Conservation (phyloP, 805 yeast genomes). For the Metschnikowia chrysomelidarum region DNA sequence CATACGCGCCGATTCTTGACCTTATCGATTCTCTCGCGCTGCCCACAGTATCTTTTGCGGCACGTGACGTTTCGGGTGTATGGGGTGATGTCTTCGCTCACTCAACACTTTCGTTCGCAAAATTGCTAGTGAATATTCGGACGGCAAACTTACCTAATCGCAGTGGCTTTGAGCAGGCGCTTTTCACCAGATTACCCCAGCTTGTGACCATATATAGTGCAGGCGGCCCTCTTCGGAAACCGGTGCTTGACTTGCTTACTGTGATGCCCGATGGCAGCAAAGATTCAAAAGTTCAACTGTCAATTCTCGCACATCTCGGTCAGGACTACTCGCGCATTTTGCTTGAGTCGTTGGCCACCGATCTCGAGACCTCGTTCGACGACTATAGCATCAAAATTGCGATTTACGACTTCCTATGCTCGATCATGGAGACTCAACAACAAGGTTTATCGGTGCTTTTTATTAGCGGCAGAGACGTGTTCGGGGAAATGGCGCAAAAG, state of each 20-base stretch:
- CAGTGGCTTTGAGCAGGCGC: constrained; percentile 60
- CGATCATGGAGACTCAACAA: constrained; percentile 69
- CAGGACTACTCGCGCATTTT: constrained; percentile 57
- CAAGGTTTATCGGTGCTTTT: constrained; percentile 74
- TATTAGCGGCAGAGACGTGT: constrained; percentile 57
- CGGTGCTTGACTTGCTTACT: constrained; percentile 55
- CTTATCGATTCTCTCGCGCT: constrained; percentile 48
- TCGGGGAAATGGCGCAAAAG: constrained; percentile 35
- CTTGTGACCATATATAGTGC: constrained; percentile 58
- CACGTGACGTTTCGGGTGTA: constrained; percentile 44
- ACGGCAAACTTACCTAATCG: constrained; percentile 45
- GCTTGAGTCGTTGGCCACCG: constrained; percentile 56
- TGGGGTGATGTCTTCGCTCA: constrained; percentile 51
- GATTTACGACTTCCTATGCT: constrained; percentile 61
- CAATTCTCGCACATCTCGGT: constrained; percentile 79
- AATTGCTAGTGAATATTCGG: constrained; percentile 56
- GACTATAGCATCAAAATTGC: constrained; percentile 51
- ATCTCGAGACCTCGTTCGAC: constrained; percentile 56
- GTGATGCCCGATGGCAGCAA: constrained; percentile 55
- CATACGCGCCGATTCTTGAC: constrained; percentile 51
- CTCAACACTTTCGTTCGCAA: constrained; percentile 53
- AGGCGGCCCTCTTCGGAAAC: constrained; percentile 46
- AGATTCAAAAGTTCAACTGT: constrained; percentile 61
- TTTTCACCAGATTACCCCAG: constrained; percentile 55
- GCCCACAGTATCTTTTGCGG: constrained; percentile 33